phyloP scores from a whole-genome alignment of 805 yeast species.

The Limtongozyma cylindracea region DNA sequence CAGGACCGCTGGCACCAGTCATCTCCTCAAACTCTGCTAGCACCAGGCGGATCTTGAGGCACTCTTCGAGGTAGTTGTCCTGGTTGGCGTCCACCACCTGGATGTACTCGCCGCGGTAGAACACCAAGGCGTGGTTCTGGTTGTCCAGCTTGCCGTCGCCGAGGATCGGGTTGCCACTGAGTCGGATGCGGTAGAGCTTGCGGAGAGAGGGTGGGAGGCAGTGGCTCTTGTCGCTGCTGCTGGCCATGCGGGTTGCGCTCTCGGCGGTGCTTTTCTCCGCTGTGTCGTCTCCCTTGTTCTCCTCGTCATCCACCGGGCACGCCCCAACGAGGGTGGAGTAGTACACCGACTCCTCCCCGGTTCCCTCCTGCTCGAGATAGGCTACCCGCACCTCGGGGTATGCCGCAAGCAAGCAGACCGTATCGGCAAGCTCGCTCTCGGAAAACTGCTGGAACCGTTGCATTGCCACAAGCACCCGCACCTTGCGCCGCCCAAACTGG shows the following conservation, averaged over 20 bases:
- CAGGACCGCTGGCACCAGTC: slow-evolving; percentile 11
- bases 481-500: slow-evolving; percentile 47
- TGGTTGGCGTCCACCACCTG: slow-evolving; percentile 94
- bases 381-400: slow-evolving; percentile 44
- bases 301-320: slow-evolving; percentile 22
- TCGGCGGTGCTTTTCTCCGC: no score
- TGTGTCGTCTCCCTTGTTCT: no score
- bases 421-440: slow-evolving; percentile 39
- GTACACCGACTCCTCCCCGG: slow-evolving; percentile 12
- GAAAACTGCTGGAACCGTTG: slow-evolving; percentile 52
- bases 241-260: no score
- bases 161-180: slow-evolving; percentile 83
- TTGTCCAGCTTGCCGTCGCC: slow-evolving; percentile 96
- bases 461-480: slow-evolving; percentile 65
- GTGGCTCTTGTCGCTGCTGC: no score
- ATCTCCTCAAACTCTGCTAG: slow-evolving; percentile 81
- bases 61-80: slow-evolving; percentile 87
- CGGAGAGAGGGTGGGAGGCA: no score
- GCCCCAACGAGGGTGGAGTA: slow-evolving; percentile 35
- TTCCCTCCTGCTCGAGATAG: slow-evolving; percentile 22
- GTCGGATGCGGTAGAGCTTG: slow-evolving; percentile 26
- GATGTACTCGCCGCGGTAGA: slow-evolving; percentile 81
- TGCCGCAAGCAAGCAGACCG: slow-evolving; percentile 38
- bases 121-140: slow-evolving; percentile 71
- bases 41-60: slow-evolving; percentile 71